phyloP scores from a whole-genome alignment of 495 filamentous ascomycete genomes.

The Aspergillus incahuasiensis region DNA sequence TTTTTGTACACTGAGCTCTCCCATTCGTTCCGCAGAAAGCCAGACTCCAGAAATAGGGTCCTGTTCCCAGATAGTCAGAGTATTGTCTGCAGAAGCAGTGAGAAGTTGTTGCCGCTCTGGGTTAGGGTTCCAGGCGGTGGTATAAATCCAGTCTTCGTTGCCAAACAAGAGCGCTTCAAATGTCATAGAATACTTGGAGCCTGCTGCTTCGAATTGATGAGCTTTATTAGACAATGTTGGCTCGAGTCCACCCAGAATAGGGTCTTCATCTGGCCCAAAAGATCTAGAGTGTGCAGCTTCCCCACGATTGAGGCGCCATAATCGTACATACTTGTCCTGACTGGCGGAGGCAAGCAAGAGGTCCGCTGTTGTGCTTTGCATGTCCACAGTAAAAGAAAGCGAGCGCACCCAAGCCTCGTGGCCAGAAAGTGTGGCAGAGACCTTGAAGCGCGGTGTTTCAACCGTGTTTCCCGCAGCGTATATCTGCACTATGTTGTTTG shows the following conservation, averaged over 20 bases:
- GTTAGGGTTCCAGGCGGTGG: conserved; percentile 65
- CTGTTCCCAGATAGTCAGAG: conserved; percentile 84
- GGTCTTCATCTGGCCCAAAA: conserved; percentile 39
- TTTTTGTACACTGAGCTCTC: conserved; percentile 89
- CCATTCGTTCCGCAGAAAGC: conserved; percentile 77
- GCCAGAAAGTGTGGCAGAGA: conserved; percentile 74
- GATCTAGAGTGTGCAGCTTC: conserved; percentile 33
- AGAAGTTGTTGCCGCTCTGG: conserved; percentile 64
- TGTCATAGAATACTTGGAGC: conserved; percentile 67
- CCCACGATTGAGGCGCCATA: conserved; percentile 81
- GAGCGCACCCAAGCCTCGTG: conserved; percentile 95
- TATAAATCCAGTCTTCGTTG: conserved; percentile 98
- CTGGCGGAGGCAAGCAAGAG: conserved; percentile 87
- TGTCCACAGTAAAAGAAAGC: conserved; percentile 69
- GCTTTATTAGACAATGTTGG: conserved; percentile 78
- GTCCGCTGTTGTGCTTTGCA: conserved; percentile 51
- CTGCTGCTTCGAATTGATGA: conserved; percentile 59
- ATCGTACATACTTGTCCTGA: conserved; percentile 93
- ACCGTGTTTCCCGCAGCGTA: conserved; percentile 52
- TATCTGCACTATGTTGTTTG: conserved; percentile 69
- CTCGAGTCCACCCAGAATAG: conserved; percentile 57
- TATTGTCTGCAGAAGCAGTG: conserved; percentile 92
- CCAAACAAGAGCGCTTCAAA: conserved; percentile 94
- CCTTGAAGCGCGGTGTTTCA: conserved; percentile 50
- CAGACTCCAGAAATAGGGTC: conserved; percentile 82